phyloP scores from a whole-genome alignment of 2,329 filamentous ascomycete species.

The Arthrocladium fulminans region DNA sequence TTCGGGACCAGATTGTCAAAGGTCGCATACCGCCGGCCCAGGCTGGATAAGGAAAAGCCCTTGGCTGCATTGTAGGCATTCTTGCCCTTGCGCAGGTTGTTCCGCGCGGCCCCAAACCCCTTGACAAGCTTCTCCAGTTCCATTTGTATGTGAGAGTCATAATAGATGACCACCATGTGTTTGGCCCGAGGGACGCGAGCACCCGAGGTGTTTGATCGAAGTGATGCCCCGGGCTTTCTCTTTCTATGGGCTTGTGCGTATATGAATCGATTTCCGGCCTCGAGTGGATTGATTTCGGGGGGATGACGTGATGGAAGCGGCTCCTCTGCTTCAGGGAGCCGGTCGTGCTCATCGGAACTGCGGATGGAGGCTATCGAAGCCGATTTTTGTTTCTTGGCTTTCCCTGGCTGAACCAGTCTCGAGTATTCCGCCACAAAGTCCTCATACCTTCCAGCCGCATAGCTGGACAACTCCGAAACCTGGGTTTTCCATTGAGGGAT shows the following conservation, averaged over 20 bases:
- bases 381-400: conserved; percentile 31
- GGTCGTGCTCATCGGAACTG: conserved; percentile 23
- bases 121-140: conserved; percentile 76
- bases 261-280: conserved; percentile 19
- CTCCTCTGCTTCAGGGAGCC: background rate
- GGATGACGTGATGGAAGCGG: conserved; percentile 5
- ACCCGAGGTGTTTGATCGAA: conserved; percentile 27
- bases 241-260: conserved; percentile 29
- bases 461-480: conserved; percentile 34
- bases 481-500: conserved; percentile 37
- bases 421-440: conserved; percentile 38
- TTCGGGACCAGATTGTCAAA: background rate
- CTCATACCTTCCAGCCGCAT: conserved; percentile 33
- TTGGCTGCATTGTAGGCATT: conserved; percentile 59
- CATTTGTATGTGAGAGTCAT: conserved; percentile 77
- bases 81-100: conserved; percentile 77
- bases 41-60: conserved; percentile 17
- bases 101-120: conserved; percentile 69
- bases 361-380: conserved; percentile 35
- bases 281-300: conserved; percentile 16
- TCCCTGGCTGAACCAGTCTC: conserved; percentile 28
- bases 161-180: conserved; percentile 78
- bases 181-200: conserved; percentile 55
- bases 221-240: conserved; percentile 27
- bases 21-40: conserved; percentile 8